Evolutionary conservation across 768 basidiomycete genomes (phyloP).

Genomic region (Auricularia cornea): DNA sequence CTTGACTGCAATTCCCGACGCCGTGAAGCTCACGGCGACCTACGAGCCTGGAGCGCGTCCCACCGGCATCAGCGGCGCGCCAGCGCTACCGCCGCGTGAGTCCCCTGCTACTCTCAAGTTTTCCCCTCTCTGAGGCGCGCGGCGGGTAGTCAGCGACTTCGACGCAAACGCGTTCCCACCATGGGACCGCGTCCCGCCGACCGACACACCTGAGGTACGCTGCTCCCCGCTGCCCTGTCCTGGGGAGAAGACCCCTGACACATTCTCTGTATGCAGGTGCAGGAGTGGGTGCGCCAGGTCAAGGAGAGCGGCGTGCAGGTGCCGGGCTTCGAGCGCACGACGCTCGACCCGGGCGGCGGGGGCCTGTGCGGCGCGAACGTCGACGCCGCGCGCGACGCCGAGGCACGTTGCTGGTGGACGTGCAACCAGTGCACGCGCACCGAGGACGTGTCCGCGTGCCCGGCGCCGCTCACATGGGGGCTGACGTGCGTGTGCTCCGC

Average conservation of each 20-base stretch:
- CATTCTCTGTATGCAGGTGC: background rate
- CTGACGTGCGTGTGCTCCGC: constrained; percentile 25
- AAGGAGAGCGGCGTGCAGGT: constrained; percentile 46
- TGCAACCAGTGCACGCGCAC: constrained; percentile 60
- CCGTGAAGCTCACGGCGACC: background rate
- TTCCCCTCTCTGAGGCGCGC: no score
- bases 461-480: constrained; percentile 51
- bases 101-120: background rate
- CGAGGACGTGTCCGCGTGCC: constrained; percentile 72
- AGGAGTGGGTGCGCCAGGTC: constrained; percentile 10
- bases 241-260: no score
- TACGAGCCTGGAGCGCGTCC: background rate
- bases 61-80: background rate
- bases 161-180: constrained; percentile 45
- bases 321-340: constrained; percentile 42
- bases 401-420: constrained; percentile 69
- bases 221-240: no score
- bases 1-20: background rate
- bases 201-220: constrained; percentile 45
- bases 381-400: constrained; percentile 42
- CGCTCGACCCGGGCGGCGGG: constrained; percentile 12
- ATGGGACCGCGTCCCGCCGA: constrained; percentile 51
- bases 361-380: constrained; percentile 50
- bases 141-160: background rate
- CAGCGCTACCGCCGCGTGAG: background rate